Conservation (phyloP, 1,284 basidiomycete genomes). For the Jaminaea rosea region DNA sequence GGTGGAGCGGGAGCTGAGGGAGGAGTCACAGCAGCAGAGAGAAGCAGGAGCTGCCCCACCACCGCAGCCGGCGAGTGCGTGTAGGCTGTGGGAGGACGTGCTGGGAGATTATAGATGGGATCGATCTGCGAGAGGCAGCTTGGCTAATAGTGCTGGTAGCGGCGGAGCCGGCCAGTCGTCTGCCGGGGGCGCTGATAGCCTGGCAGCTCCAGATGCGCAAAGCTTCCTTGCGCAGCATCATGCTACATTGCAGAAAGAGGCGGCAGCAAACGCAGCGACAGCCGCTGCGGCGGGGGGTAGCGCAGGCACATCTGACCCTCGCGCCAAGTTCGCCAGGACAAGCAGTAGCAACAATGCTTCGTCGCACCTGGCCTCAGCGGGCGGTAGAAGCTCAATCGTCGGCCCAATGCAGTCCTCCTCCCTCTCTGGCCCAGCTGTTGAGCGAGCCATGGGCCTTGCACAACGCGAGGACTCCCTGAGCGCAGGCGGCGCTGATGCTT, state of each 20-base stretch:
- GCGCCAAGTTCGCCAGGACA: conserved; percentile 1
- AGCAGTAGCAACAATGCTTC: background rate
- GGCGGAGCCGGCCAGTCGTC: background rate
- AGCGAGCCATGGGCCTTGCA: conserved; percentile 10
- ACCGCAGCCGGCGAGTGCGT: conserved; percentile 31
- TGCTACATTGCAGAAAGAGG: conserved; percentile 18
- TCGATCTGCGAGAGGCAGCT: no score
- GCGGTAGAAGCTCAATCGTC: conserved; percentile 11
- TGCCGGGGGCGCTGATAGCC: no score
- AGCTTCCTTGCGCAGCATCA: conserved; percentile 17
- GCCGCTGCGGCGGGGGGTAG: no score
- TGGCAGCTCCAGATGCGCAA: conserved; percentile 10
- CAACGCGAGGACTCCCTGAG: background rate
- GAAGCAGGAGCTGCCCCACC: conserved; percentile 18
- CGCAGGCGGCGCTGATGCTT: no score
- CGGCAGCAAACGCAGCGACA: no score
- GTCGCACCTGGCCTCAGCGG: background rate
- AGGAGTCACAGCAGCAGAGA: conserved; percentile 11
- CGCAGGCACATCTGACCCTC: background rate
- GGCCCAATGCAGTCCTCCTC: conserved; percentile 26
- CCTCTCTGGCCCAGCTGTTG: conserved; percentile 20
- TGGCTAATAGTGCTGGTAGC: background rate
- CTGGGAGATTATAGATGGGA: conserved; percentile 31
- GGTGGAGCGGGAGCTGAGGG: background rate
- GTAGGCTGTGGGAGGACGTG: conserved; percentile 37